Evolutionary conservation across 139 green algal species (phyloP).

Genomic region (Chlamydomonas schloesseri): DNA sequence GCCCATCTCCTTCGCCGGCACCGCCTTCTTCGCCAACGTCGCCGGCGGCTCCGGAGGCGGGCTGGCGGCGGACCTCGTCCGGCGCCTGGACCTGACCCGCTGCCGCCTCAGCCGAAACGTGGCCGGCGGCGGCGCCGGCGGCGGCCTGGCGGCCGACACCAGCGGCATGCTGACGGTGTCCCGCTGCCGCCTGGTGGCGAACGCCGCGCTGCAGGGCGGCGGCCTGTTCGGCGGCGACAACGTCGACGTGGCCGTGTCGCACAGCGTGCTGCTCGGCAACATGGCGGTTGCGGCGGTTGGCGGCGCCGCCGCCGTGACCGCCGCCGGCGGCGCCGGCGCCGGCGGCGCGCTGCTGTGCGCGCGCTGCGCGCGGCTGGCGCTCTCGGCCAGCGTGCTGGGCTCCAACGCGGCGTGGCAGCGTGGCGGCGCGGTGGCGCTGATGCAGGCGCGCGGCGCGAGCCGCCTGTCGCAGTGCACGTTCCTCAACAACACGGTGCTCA

Average conservation of each 20-base stretch:
- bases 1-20: neutral
- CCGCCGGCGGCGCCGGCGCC: too few species aligned
- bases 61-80: neutral
- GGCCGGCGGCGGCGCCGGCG: neutral
- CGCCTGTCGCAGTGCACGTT: neutral
- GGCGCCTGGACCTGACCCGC: neutral
- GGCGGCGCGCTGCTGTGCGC: neutral
- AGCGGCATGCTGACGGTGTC: neutral
- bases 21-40: neutral
- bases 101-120: neutral
- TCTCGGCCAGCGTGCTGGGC: neutral
- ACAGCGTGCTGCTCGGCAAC: neutral
- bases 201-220: neutral
- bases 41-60: neutral
- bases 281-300: neutral
- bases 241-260: neutral
- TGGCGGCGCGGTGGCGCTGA: neutral
- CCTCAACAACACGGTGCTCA: neutral
- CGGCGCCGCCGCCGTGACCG: neutral
- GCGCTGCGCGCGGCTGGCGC: neutral
- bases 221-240: neutral
- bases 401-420: neutral
- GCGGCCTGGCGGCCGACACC: neutral
- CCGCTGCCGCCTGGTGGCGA: neutral
- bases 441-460: neutral